Percentiles rank a stretch among this genome's conserved stretches.
Evolutionary conservation across 805 yeast species (phyloP).

Genomic region (Saccharomycopsis sp.): DNA sequence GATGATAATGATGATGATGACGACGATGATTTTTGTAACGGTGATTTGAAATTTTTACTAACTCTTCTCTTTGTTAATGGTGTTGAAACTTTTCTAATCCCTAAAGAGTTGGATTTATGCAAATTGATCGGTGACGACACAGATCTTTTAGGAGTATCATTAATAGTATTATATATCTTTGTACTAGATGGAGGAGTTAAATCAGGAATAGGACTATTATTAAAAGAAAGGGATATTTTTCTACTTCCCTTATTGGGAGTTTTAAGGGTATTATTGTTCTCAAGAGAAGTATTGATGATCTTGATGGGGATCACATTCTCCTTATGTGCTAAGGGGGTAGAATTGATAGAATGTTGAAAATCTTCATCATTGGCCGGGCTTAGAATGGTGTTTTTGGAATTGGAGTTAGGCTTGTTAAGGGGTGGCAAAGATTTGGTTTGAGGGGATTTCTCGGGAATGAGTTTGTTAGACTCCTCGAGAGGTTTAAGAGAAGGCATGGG

Average conservation of each 20-base stretch:
- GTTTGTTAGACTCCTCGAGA: too few relatives aligned
- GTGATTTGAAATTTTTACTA: conserved; percentile 10
- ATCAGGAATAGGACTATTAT: conserved; percentile 8
- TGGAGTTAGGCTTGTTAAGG: neutral
- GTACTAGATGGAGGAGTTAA: conserved; percentile 11
- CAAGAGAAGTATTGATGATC: conserved; percentile 13
- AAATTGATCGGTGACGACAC: neutral
- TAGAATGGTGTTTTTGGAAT: conserved; percentile 1
- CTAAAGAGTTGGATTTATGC: neutral
- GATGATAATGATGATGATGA: too few relatives aligned
- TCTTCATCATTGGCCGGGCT: conserved; percentile 7
- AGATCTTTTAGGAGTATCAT: conserved; percentile 3
- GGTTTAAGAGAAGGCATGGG: too few relatives aligned
- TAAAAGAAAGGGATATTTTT: neutral
- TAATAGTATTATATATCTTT: conserved; percentile 6
- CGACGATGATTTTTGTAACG: too few relatives aligned
- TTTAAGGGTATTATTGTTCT: conserved; percentile 7
- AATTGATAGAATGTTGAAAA: conserved; percentile 14
- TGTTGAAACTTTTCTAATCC: conserved; percentile 3
- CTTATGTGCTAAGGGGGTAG: conserved; percentile 11
- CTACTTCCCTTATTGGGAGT: conserved; percentile 4
- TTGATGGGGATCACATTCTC: conserved; percentile 15
- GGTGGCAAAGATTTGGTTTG: too few relatives aligned
- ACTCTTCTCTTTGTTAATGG: neutral
- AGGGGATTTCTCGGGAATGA: too few relatives aligned